phyloP scores from a whole-genome alignment of 371 early-diverging fungal genomes.

The Antonospora locustae region DNA sequence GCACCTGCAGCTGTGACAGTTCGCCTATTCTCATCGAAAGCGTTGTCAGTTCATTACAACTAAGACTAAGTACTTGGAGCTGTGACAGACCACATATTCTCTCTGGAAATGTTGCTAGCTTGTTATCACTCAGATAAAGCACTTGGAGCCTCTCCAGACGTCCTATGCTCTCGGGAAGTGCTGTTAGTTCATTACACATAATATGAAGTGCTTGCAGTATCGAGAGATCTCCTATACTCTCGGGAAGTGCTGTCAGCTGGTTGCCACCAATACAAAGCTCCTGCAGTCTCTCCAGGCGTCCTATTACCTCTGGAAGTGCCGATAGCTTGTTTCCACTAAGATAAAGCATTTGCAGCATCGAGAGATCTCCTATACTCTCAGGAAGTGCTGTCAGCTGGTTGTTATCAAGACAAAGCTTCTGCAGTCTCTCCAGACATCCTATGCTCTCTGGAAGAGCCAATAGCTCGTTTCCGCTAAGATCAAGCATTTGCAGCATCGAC shows the following conservation, averaged over 20 bases:
- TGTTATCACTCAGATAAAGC: too few relatives aligned
- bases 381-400: slow-evolving; percentile 55
- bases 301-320: slow-evolving; percentile 59
- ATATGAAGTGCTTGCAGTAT: slow-evolving; percentile 50
- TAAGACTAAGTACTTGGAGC: too few relatives aligned
- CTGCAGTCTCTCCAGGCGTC: slow-evolving; percentile 56
- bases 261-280: slow-evolving; percentile 59
- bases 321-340: slow-evolving; percentile 57
- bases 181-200: slow-evolving; percentile 55
- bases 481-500: slow-evolving; percentile 57
- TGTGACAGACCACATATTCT: too few relatives aligned
- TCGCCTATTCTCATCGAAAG: too few relatives aligned
- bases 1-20: too few relatives aligned
- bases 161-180: slow-evolving; percentile 49
- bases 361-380: slow-evolving; percentile 41
- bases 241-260: slow-evolving; percentile 57
- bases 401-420: slow-evolving; percentile 48
- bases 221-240: slow-evolving; percentile 58
- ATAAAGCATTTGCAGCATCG: too few relatives aligned
- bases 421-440: slow-evolving; percentile 56
- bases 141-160: too few relatives aligned
- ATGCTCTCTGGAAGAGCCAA: slow-evolving; percentile 59
- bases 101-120: too few relatives aligned
- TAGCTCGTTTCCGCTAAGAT: slow-evolving; percentile 58
- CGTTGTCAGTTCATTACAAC: too few relatives aligned